Percentiles rank a stretch among this genome's conserved stretches.
Evolutionary conservation across 305 asterid genomes (phyloP).

Genomic region (Rubia occidens): DNA sequence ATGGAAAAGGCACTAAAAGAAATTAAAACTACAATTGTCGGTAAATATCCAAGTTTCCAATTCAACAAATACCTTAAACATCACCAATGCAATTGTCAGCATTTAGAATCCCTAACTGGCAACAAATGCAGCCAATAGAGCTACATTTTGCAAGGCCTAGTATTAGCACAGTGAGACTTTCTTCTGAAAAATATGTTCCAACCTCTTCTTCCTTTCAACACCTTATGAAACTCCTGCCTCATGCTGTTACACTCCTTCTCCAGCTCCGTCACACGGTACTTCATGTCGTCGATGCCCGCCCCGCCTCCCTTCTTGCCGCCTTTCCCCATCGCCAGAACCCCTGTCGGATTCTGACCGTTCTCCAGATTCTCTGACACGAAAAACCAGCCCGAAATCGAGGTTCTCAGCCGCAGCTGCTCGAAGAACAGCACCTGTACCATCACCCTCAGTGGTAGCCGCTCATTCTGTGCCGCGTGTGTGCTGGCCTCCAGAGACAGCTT

Average conservation of each 20-base stretch:
- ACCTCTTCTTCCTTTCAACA: conserved; percentile 51
- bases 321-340: conserved; percentile 28
- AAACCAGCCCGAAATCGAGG: conserved; percentile 85
- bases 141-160: conserved; percentile 24
- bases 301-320: conserved; percentile 23
- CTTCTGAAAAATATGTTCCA: conserved; percentile 79
- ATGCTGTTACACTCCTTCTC: conserved; percentile 78
- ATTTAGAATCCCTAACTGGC: too few relatives aligned
- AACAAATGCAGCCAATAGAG: conserved; percentile 8
- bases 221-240: conserved; percentile 61
- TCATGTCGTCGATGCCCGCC: conserved; percentile 43
- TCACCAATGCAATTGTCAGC: background rate
- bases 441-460: conserved; percentile 78
- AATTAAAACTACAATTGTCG: too few relatives aligned
- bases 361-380: conserved; percentile 65
- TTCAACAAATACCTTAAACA: background rate
- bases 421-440: conserved; percentile 79
- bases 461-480: conserved; percentile 88
- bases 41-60: background rate
- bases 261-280: conserved; percentile 59
- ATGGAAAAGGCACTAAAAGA: too few relatives aligned
- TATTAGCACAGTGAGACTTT: conserved; percentile 25
- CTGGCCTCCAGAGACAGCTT: conserved; percentile 88
- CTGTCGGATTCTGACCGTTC: conserved; percentile 42
- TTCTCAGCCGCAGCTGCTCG: conserved; percentile 80